Base-by-base conservation (phyloP, 2,329 filamentous ascomycete genomes). In the Beauveria bassiana region DNA sequence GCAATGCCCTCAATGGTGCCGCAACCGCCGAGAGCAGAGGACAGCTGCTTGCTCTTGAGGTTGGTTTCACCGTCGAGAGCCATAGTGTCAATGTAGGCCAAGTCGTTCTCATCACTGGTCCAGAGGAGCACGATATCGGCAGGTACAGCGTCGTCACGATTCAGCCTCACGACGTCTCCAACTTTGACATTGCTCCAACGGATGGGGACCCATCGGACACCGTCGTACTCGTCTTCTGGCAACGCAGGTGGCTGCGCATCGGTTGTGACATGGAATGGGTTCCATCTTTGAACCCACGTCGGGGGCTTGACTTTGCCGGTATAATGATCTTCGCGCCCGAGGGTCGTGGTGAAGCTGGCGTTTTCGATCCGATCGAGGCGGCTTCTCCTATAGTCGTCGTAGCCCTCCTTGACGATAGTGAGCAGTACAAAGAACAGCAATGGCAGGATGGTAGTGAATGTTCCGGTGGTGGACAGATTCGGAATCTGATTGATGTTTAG, bases 71-170 rank as follows among this genome's bases (percentile, higher is more conserved):
- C 90, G 66, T 93, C 90, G 9, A 93, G 76, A 2, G 89, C 90
- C 89, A 93, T 92, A 1, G 90, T 93, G 67, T 93, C 90, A 58
- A 93, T 84, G 67, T 90, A 96, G 0, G 93, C 93, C 57, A 95
- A 76, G 8, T 86, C 87, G 64, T 93, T 91, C 62, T 89, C 86
- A 14, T 89, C 91, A 60, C 85, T 83, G 2, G 90, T 89, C 69
- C 93, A 84, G 22, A 97, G 77, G 40, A 98, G 77, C 2, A 91
- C 81, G 56, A 96, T 76, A 70, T 98, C 93, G 38, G 93, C 92
- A 0, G 93, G 93, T 1, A 93, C 81, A 12, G 88, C 81, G 59
- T 96, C 89, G 69, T 97, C 86, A 57, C 93, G 86, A 26, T 72
- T 73, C 16, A 83, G 71, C 60, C 75, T 74, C 34, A 84, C 65